Percentiles rank a stretch among this genome's conserved stretches.
phyloP scores from a whole-genome alignment of 768 basidiomycete genomes.

The Dacryopinax spathularia region DNA sequence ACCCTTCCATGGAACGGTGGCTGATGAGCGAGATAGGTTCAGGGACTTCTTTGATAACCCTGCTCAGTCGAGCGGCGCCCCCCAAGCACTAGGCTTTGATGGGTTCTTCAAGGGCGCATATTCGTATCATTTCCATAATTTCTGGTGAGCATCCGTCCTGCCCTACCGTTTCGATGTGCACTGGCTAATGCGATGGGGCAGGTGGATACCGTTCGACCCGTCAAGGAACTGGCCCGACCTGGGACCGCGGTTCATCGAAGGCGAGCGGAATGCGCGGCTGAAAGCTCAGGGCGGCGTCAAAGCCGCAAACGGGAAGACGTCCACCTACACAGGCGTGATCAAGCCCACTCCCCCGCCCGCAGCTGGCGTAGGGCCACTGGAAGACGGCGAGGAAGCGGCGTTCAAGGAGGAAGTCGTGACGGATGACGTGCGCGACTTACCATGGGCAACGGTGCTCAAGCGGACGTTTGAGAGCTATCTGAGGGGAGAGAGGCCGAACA shows the following conservation, averaged over 20 bases:
- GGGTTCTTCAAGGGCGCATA: slow-evolving; percentile 94
- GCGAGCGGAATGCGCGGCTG: slow-evolving; percentile 52
- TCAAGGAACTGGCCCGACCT: slow-evolving; percentile 92
- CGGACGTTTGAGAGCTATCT: slow-evolving; percentile 88
- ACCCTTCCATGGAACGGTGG: neutral
- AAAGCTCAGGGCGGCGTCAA: slow-evolving; percentile 8
- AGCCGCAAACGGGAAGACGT: slow-evolving; percentile 9
- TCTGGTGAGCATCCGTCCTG: slow-evolving; percentile 41
- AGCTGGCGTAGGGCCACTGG: neutral
- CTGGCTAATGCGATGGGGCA: slow-evolving; percentile 20
- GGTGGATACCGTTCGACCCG: slow-evolving; percentile 95
- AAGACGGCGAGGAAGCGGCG: slow-evolving; percentile 7
- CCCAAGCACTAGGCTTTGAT: slow-evolving; percentile 78
- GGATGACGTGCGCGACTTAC: slow-evolving; percentile 65
- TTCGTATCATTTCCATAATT: slow-evolving; percentile 94
- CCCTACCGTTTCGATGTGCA: neutral
- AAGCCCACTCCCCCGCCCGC: slow-evolving; percentile 8
- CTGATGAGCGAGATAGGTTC: slow-evolving; percentile 39
- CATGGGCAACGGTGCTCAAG: slow-evolving; percentile 91
- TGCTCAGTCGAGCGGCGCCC: slow-evolving; percentile 53
- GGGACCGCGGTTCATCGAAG: slow-evolving; percentile 59
- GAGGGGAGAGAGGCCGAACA: slow-evolving; percentile 80
- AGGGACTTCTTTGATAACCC: slow-evolving; percentile 81
- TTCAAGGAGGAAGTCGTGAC: slow-evolving; percentile 24
- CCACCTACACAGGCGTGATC: slow-evolving; percentile 24